A percentile compares a stretch with the other conserved stretches of the same genome.
Evolutionary conservation across 75 land plant genomes (phyloP).

Genomic region (Picea sitchensis): DNA sequence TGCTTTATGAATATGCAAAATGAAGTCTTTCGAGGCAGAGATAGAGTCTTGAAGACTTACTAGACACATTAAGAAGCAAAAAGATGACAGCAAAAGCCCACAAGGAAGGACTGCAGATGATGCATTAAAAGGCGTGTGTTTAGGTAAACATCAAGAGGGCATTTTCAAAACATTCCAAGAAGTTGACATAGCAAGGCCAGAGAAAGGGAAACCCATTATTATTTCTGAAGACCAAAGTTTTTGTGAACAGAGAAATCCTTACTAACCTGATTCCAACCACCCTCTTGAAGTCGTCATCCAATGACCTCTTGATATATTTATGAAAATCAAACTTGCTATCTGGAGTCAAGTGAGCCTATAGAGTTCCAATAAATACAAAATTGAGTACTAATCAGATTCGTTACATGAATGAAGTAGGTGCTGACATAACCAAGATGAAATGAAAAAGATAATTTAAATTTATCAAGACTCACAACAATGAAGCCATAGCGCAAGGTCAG

Average conservation of each 20-base stretch:
- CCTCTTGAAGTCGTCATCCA: conserved; percentile 69
- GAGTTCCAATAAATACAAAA: background rate
- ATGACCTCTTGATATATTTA: conserved; percentile 53
- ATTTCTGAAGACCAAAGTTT: background rate
- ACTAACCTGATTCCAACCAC: conserved; percentile 80
- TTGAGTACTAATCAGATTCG: background rate
- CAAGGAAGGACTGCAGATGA: conserved; percentile 16
- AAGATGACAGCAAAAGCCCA: conserved; percentile 33
- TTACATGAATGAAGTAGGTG: background rate
- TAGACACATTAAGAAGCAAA: conserved; percentile 28
- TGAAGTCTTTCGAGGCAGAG: background rate
- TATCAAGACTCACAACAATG: conserved; percentile 46
- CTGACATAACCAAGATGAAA: background rate
- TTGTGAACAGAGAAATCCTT: background rate
- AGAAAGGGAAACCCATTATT: background rate
- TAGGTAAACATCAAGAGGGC: too few relatives aligned
- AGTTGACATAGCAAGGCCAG: background rate
- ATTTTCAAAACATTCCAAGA: too few relatives aligned
- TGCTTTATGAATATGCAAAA: background rate
- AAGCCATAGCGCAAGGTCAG: conserved; percentile 65
- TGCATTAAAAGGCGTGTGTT: background rate
- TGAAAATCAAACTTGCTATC: conserved; percentile 56
- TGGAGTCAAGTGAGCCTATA: conserved; percentile 34
- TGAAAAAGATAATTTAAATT: background rate
- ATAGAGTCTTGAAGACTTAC: conserved; percentile 11